Base-by-base conservation (phyloP, 352 stramenopile genomes). In the Stephanocyclus meneghinianus region DNA sequence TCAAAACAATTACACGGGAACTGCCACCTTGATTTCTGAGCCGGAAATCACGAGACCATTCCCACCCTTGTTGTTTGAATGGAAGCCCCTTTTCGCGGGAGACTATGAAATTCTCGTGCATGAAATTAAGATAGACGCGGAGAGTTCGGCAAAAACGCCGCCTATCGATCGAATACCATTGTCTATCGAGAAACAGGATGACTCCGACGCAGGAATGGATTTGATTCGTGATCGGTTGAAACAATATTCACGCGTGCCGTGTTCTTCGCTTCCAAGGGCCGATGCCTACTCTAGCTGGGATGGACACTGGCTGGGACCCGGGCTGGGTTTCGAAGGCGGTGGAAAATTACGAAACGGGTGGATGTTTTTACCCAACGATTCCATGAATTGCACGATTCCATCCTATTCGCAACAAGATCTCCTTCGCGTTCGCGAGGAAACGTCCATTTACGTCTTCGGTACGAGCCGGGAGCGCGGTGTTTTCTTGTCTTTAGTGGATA, bases 401-500 rank as follows among this genome's bases (percentile, higher is more conserved):
- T 44, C 40, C 4, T 69, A 35, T 21, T 26, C 61, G 10, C 40
- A 56, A 56, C 4, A 40, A 8, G 40, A 69, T 40, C n/a, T 69
- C 15, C 61, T 69, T 6, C 10, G 18, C 6, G 11, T 56, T 1
- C 21, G 15, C 2, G 21, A 55, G n/a, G 21, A 69, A 44, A 56
- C 26, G 9, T 69, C 61, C 30, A 71, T 71, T 4, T 71, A 42
- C 45, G 47, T 61, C 30, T 47, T 61, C 8, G 47, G 63, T 13
- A 71, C 63, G 16, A 71, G 63, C 18, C 26, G 44, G 5, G 44
- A 61, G 16, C 44, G 63, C 15, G 63, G 63, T n/a, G 63, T 71
- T 2, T 71, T 71, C 26, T 30, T 71, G 30, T 71, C 63, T 18
- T n/a, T 71, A 21, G 0, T 71, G n/a, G 63, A 71, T 71, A 11